Conservation (phyloP, 2,329 filamentous ascomycete species). For the Colletotrichum tanaceti region DNA sequence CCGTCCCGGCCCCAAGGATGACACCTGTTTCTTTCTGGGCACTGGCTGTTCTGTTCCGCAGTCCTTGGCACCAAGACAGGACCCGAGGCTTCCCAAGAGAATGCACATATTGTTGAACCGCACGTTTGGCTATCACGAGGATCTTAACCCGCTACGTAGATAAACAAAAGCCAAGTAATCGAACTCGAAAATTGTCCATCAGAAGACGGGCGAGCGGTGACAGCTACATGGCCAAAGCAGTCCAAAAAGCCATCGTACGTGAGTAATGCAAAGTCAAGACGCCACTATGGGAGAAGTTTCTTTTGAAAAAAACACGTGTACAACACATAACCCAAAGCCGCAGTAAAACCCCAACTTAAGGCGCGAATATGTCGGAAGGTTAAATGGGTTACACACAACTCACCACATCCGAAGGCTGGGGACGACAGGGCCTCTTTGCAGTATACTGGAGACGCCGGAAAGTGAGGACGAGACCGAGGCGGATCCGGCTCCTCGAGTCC, state of each 20-base stretch:
- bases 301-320: not conserved
- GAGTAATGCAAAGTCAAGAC: conserved; percentile 1
- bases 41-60: conserved; percentile 32
- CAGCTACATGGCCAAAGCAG: not conserved
- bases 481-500: not conserved
- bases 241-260: not conserved
- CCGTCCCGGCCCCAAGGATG: conserved; percentile 22
- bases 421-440: not conserved
- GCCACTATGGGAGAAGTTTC: not conserved
- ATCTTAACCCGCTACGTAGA: not conserved
- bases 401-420: not conserved
- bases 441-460: not conserved
- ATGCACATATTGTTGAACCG: conserved; percentile 7
- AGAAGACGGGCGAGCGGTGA: not conserved
- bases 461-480: not conserved
- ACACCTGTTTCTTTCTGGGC: conserved; percentile 28
- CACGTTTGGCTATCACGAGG: not conserved
- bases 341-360: not conserved
- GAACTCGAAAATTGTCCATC: not conserved
- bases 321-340: not conserved
- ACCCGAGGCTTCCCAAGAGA: conserved; percentile 3
- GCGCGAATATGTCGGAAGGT: not conserved
- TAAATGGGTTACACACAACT: not conserved
- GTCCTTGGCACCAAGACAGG: conserved; percentile 17
- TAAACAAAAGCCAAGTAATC: not conserved